Evolutionary conservation across 192 early-diverging fungal species (phyloP).

Genomic region (Coemansia sp.): DNA sequence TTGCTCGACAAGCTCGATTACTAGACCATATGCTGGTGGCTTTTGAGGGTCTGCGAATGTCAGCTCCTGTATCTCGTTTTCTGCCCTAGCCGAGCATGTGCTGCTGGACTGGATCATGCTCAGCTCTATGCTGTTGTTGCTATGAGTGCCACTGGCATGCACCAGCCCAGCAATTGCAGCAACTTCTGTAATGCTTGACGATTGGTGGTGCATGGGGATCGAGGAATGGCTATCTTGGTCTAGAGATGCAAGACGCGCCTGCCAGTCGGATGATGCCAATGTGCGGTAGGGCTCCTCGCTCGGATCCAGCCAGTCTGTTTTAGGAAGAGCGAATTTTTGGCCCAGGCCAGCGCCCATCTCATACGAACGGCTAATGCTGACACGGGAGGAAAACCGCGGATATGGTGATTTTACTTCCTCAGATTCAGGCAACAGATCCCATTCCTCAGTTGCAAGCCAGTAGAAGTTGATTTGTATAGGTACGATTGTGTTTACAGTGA

Average conservation of each 20-base stretch:
- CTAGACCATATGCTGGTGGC: slow-evolving; percentile 39
- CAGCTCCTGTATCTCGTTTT: slow-evolving; percentile 45
- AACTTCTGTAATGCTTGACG: neutral
- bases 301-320: slow-evolving; percentile 46
- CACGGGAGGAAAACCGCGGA: slow-evolving; percentile 44
- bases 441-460: slow-evolving; percentile 50
- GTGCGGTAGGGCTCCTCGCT: slow-evolving; percentile 40
- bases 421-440: slow-evolving; percentile 6
- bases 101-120: slow-evolving; percentile 17
- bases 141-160: neutral
- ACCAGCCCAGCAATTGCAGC: neutral
- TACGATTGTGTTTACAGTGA: slow-evolving; percentile 40
- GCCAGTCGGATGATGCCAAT: slow-evolving; percentile 47
- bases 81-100: neutral
- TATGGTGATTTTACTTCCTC: slow-evolving; percentile 8
- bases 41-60: slow-evolving; percentile 13
- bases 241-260: slow-evolving; percentile 25
- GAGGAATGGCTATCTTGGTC: neutral
- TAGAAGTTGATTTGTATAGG: slow-evolving; percentile 34
- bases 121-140: slow-evolving; percentile 20
- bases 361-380: slow-evolving; percentile 24
- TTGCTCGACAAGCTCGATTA: slow-evolving; percentile 42
- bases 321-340: slow-evolving; percentile 36
- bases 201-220: neutral
- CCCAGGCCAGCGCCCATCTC: slow-evolving; percentile 23